These are phyloP conservation scores for Bryoerythrophyllum caledonicum DNA, from an alignment of 225 moss, liverwort and hornwort species.

Conservation along the genomic window DNA sequence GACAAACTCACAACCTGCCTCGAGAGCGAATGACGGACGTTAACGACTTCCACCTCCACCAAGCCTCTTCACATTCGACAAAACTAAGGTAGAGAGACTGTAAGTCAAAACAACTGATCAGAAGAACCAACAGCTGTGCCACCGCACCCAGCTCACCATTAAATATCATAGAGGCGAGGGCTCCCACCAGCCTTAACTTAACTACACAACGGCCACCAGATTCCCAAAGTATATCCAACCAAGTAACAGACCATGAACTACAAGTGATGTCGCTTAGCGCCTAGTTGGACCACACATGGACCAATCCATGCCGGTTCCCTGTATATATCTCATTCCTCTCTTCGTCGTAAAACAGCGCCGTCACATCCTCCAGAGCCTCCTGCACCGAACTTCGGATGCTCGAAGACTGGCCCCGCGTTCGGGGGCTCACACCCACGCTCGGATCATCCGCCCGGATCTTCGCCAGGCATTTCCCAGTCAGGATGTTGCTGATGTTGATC, in stretches of 20 bases:
- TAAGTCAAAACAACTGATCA: not conserved
- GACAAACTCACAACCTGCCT: not conserved
- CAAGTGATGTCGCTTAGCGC: not conserved
- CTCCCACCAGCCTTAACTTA: constrained; percentile 6
- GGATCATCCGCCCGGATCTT: constrained; percentile 94
- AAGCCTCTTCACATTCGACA: not conserved
- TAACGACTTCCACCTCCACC: not conserved
- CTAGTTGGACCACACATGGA: constrained; percentile 98
- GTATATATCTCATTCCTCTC: constrained; percentile 97
- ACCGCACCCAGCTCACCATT: not conserved
- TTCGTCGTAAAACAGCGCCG: constrained; percentile 90
- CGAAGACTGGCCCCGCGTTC: constrained; percentile 71
- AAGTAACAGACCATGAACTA: constrained; percentile 17
- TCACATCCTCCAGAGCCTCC: constrained; percentile 94
- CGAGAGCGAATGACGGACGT: not conserved
- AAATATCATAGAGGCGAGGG: too few relatives aligned
- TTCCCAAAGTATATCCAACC: constrained; percentile 14
- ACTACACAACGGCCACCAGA: constrained; percentile 14
- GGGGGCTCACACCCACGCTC: constrained; percentile 69
- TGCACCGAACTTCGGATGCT: constrained; percentile 79
- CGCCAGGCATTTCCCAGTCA: constrained; percentile 92
- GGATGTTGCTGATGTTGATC: constrained; percentile 98
- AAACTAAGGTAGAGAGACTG: not conserved
- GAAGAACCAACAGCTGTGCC: constrained; percentile 2
- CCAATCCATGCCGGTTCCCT: constrained; percentile 85